Evolutionary conservation across 2,329 filamentous ascomycete species (phyloP), one percentile per base, ranked within the genome.

Genomic region (Colletotrichum magnum): DNA sequence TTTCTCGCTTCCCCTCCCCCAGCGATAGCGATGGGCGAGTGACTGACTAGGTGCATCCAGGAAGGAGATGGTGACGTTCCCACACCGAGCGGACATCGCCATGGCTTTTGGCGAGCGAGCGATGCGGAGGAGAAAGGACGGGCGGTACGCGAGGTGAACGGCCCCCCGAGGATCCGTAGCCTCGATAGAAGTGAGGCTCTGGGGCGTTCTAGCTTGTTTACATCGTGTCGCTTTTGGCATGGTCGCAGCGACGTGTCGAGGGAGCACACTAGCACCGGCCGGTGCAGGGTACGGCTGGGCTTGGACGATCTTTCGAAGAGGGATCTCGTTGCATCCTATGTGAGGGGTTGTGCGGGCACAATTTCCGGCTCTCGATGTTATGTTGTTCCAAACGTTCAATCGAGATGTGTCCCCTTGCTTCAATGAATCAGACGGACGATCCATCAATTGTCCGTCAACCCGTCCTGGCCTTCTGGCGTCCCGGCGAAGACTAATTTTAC

Each of bases 281-380:
- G 51, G 51, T 43, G 45, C 66, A 69, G 62, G 66, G 62, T 66
- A 69, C 60, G 62, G 66, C 66, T 69, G 56, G 66, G 52, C 56
- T 69, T 52, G 18, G 48, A n/a, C 48, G 47, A 52, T 61, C 39
- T 47, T 36, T 36, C 32, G 18, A 18, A 45, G 59, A 59, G 61
- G 36, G 64, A 45, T 57, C 36, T 61, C 24, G 48, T 54, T 53
- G 65, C 41, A 64, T 61, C 62, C 21, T 28, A 61, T 61, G 62
- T 61, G 67, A 69, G 62, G 67, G 62, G 62, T 36, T 67, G 51
- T 57, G 63, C 64, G 50, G 56, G 57, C 50, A 65, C 57, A 66
- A 67, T 67, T 51, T 67, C 57, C 63, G 67, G 51, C n/a, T 24
- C 56, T 66, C 61, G 61, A n/a, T 54, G 41, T 59, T 47, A 52